A percentile compares a stretch with the other conserved stretches of the same genome.
Conservation (phyloP, 352 stramenopile genomes). For the Hyaloperonospora arabidopsidis region DNA sequence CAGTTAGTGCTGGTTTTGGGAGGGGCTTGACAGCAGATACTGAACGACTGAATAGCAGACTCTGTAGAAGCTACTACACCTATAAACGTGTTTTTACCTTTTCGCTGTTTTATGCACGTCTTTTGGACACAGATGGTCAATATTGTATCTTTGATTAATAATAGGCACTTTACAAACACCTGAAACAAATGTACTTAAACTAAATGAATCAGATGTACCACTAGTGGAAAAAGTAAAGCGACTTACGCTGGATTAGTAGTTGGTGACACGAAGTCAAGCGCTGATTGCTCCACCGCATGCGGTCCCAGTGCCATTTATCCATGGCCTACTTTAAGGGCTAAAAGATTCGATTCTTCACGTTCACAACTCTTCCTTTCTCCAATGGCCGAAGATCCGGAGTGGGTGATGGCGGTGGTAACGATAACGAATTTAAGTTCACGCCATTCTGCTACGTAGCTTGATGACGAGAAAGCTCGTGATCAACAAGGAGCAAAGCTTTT, state of each 20-base stretch:
- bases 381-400: conserved; percentile 10
- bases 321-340: conserved; percentile 67
- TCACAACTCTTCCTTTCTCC: conserved; percentile 28
- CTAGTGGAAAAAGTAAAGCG: too few species aligned
- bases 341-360: conserved; percentile 51
- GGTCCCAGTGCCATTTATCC: conserved; percentile 67
- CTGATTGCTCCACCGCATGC: conserved; percentile 39
- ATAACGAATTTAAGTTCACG: conserved; percentile 60
- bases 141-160: too few species aligned
- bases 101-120: too few species aligned
- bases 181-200: too few species aligned
- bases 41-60: too few species aligned
- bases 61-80: too few species aligned
- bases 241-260: conserved; percentile 45
- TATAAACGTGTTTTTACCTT: too few species aligned
- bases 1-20: too few species aligned
- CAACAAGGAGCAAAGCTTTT: conserved; percentile 33
- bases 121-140: too few species aligned
- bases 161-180: too few species aligned
- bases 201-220: too few species aligned
- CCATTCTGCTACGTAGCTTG: conserved; percentile 49
- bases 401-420: conserved; percentile 16
- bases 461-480: conserved; percentile 54
- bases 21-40: too few species aligned
- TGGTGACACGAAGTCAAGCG: conserved; percentile 49